Percentiles rank a stretch among this genome's conserved stretches.
These are phyloP conservation scores for Oleoguttula mirabilis DNA, from an alignment of 495 filamentous ascomycete genomes.

Conservation along the genomic window DNA sequence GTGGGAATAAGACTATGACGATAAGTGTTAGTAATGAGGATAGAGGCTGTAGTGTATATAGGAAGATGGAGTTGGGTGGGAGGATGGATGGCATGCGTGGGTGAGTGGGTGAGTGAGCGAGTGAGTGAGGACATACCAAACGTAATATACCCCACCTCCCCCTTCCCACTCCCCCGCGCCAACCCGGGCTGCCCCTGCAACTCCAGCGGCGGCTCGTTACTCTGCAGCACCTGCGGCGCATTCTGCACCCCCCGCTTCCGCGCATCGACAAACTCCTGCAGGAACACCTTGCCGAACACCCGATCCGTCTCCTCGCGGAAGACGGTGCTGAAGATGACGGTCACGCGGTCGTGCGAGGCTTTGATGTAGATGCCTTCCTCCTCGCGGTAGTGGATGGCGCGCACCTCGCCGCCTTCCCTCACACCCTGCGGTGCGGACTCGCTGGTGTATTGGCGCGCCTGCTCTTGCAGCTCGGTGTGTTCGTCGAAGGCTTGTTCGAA, in stretches of 20 bases:
- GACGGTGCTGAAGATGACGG: constrained; percentile 96
- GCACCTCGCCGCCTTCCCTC: constrained; percentile 78
- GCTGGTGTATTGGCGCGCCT: constrained; percentile 76
- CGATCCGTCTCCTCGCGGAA: constrained; percentile 96
- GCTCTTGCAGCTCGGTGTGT: constrained; percentile 70
- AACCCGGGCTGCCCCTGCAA: constrained; percentile 76
- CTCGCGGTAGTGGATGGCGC: constrained; percentile 94
- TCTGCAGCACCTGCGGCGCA: constrained; percentile 93
- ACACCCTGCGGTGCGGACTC: constrained; percentile 86
- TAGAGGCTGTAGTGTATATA: constrained; percentile 3
- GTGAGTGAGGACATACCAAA: constrained; percentile 54
- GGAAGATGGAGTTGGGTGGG: background rate
- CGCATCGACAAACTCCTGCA: constrained; percentile 94
- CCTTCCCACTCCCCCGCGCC: constrained; percentile 51
- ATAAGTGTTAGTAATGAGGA: background rate
- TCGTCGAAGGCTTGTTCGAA: constrained; percentile 95
- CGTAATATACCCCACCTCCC: constrained; percentile 90
- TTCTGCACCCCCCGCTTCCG: constrained; percentile 91
- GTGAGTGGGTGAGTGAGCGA: no score
- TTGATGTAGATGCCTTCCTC: constrained; percentile 99
- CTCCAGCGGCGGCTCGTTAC: constrained; percentile 88
- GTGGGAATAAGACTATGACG: constrained; percentile 93
- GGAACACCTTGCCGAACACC: constrained; percentile 92
- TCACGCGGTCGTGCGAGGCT: constrained; percentile 89
- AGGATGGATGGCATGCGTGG: no score